Evolutionary conservation across 176 grass and related monocot species (phyloP), one percentile per base, ranked within the genome.

Genomic region (Cenchrus purpureus): DNA sequence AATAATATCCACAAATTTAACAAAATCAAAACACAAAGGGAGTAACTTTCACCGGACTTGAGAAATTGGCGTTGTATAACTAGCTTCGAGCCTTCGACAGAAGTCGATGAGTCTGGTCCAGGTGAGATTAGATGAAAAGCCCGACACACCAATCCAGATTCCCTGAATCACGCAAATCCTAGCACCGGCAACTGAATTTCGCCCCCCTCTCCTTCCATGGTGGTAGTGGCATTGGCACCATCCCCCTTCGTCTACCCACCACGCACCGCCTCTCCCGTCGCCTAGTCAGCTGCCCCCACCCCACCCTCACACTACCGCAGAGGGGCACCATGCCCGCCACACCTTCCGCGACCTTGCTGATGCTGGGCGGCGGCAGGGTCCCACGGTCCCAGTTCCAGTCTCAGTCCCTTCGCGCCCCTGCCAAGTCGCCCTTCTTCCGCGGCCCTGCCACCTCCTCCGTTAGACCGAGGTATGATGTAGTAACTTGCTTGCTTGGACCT

Each of bases 361-460:
- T 83, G 44, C 74, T 87, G 45, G 76, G 61, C 81, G 43, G 85
- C 69, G 54, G 67, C 60, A 84, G 80, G 80, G 61, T 76, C 54
- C 77, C 92, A 82, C 87, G 79, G 74, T 25, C 22, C 22, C 22
- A 25, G 22, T 13, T 90, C 48, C 84, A 74, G 65, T 75, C 79
- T 81, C 73, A 89, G 79, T 80, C 84, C 57, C 87, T 74, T 34
- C 84, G 92, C 65, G 70, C 81, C 45, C 81, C 85, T 59, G 77
- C 87, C 87, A 87, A 87, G 29, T 44, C 84, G 31, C 72, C 79
- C 52, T 49, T 49, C 71, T 83, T 81, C 80, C 69, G 63, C 65
- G 46, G 43, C 81, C 17, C 61, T 10, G 52, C 78, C 56, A 12
- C 29, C 32, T 25, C 22, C 22, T 25, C 71, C 45, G 22, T 25